phyloP scores from a whole-genome alignment of 306 rosid genomes.

The Pterocarpus santalinus region DNA sequence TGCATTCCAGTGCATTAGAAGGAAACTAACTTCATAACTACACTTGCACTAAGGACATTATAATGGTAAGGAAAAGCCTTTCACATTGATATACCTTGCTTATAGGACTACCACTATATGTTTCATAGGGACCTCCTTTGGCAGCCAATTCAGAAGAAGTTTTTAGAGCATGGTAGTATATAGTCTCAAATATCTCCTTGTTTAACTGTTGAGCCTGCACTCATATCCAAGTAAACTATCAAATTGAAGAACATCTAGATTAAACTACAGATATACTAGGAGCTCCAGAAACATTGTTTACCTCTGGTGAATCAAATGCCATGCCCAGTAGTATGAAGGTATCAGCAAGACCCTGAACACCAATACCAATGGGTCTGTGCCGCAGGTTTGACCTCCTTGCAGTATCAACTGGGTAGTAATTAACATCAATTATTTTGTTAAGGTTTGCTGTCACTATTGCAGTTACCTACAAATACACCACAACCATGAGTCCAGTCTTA shows the following conservation, averaged over 20 bases:
- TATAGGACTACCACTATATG: conserved; percentile 83
- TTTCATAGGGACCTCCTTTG: conserved; percentile 80
- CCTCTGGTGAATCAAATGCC: conserved; percentile 98
- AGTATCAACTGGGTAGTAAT: conserved; percentile 89
- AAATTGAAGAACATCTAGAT: conserved; percentile 29
- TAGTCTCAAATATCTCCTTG: conserved; percentile 91
- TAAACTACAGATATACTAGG: conserved; percentile 1
- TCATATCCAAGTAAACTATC: conserved; percentile 31
- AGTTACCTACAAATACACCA: conserved; percentile 63
- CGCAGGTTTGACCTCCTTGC: conserved; percentile 84
- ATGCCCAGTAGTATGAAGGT: conserved; percentile 90
- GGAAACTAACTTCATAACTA: not conserved
- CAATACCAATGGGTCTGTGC: conserved; percentile 96
- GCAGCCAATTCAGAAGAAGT: conserved; percentile 82
- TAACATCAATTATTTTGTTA: conserved; percentile 90
- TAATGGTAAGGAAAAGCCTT: not conserved
- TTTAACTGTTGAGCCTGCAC: conserved; percentile 91
- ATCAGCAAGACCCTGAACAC: conserved; percentile 99
- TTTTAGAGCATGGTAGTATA: conserved; percentile 85
- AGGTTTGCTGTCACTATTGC: conserved; percentile 78
- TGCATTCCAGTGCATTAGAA: not conserved
- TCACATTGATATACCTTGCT: conserved; percentile 68
- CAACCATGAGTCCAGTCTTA: not conserved
- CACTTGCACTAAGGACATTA: not conserved
- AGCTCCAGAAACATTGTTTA: conserved; percentile 41